Evolutionary conservation across 2,329 filamentous ascomycete species (phyloP).

Genomic region (Phialemonium atrogriseum): DNA sequence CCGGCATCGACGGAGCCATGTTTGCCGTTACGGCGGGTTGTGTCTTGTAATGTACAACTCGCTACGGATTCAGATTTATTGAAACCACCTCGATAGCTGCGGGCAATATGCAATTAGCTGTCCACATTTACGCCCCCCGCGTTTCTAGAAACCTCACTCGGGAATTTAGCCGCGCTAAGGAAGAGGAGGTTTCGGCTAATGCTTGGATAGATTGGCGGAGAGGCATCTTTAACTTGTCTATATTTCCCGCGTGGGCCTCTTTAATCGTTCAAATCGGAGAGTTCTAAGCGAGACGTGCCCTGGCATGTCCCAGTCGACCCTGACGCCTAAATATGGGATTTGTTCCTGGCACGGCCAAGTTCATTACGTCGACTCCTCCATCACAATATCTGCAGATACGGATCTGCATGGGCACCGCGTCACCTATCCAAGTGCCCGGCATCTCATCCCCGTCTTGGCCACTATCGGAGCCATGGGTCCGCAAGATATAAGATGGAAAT

Average conservation of each 20-base stretch:
- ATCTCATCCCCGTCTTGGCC: slow-evolving; percentile 1
- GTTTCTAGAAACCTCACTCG: background rate
- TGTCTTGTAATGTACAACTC: background rate
- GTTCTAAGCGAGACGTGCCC: background rate
- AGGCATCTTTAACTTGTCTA: no score
- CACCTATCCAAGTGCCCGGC: slow-evolving; percentile 2
- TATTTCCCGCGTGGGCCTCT: slow-evolving; percentile 2
- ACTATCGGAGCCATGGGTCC: background rate
- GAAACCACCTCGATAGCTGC: background rate
- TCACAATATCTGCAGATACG: background rate
- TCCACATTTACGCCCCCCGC: background rate
- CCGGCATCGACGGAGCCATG: background rate
- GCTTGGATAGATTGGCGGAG: no score
- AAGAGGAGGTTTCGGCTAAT: background rate
- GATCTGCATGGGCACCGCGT: background rate
- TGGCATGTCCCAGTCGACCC: background rate
- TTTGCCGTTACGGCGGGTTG: no score
- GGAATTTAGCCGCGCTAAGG: slow-evolving; percentile 3
- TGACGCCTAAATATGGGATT: slow-evolving; percentile 1
- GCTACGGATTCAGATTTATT: slow-evolving; percentile 1
- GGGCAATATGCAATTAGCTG: background rate
- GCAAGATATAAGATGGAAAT: background rate
- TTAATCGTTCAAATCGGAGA: background rate
- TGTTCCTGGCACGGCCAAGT: background rate
- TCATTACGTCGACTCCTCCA: background rate